A percentile compares a stretch with the other conserved stretches of the same genome.
These are phyloP conservation scores for Boeremia exigua DNA, from an alignment of 2,329 filamentous ascomycete species.

Conservation along the genomic window DNA sequence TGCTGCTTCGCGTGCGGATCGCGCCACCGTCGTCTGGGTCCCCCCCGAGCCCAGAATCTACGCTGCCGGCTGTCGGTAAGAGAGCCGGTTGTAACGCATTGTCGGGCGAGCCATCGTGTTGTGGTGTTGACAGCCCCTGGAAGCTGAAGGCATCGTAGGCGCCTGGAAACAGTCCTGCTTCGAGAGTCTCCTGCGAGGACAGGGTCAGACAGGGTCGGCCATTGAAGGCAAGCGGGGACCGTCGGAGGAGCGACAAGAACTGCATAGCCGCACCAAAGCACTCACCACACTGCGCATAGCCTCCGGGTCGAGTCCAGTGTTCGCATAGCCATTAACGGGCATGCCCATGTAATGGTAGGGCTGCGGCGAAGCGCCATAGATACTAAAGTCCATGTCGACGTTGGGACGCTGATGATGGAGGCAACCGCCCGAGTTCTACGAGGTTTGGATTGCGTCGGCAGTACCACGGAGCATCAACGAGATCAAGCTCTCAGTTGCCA, in stretches of 20 bases:
- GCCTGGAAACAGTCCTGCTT: constrained; percentile 42
- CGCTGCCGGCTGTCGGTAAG: constrained; percentile 45
- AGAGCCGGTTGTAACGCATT: constrained; percentile 28
- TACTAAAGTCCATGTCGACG: constrained; percentile 62
- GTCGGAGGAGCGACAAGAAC: not conserved
- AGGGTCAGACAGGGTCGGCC: constrained; percentile 29
- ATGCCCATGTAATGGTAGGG: constrained; percentile 58
- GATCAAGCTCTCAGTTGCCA: not conserved
- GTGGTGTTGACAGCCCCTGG: constrained; percentile 34
- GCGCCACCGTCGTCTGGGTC: constrained; percentile 46
- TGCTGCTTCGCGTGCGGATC: constrained; percentile 50
- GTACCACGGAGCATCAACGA: constrained; percentile 7
- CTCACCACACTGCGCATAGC: constrained; percentile 43
- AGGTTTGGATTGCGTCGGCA: constrained; percentile 4
- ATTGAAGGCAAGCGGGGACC: constrained; percentile 18
- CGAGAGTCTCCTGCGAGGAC: constrained; percentile 51
- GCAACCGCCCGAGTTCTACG: not conserved
- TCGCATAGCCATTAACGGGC: constrained; percentile 45
- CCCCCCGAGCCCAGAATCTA: constrained; percentile 52
- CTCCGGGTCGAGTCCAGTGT: constrained; percentile 46
- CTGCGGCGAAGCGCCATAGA: constrained; percentile 55
- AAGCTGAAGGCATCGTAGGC: constrained; percentile 41
- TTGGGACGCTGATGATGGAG: constrained; percentile 6
- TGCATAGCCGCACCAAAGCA: constrained; percentile 17
- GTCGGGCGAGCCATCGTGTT: constrained; percentile 43